Conservation (phyloP, 1,284 basidiomycete genomes). For the Puccinia novopanici region DNA sequence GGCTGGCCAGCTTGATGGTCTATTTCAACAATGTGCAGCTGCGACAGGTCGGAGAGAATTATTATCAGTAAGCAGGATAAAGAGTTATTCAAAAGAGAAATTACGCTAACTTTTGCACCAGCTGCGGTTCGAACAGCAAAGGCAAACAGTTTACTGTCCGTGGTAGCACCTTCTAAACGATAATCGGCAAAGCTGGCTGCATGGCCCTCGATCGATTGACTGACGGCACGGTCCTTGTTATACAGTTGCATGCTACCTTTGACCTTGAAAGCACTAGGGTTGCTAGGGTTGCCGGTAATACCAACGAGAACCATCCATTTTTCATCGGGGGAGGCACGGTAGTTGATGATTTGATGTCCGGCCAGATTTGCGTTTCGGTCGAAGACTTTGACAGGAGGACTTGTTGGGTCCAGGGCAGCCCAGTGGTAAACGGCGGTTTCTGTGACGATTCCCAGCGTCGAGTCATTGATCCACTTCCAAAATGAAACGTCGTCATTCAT, state of each 20-base stretch:
- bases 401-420: constrained; percentile 65
- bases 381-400: constrained; percentile 83
- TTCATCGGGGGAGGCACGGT: constrained; percentile 85
- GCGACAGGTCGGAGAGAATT: constrained; percentile 30
- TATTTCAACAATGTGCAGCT: constrained; percentile 98
- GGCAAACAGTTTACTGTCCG: constrained; percentile 86
- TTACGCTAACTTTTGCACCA: constrained; percentile 78
- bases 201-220: constrained; percentile 97
- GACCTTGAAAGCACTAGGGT: constrained; percentile 92
- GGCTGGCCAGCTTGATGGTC: constrained; percentile 94
- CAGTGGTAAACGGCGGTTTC: constrained; percentile 93
- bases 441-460: constrained; percentile 91
- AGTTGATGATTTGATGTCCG: constrained; percentile 98
- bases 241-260: constrained; percentile 96
- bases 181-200: constrained; percentile 94
- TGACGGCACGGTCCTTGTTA: constrained; percentile 86
- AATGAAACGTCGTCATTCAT: constrained; percentile 94
- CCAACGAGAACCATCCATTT: constrained; percentile 97
- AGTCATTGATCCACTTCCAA: constrained; percentile 97
- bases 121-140: constrained; percentile 94
- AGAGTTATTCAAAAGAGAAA: background rate
- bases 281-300: constrained; percentile 89
- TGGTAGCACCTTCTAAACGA: constrained; percentile 80
- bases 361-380: constrained; percentile 93
- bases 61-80: constrained; percentile 8